Evolutionary conservation across 768 basidiomycete species (phyloP).

Genomic region (Serendipita sp.): DNA sequence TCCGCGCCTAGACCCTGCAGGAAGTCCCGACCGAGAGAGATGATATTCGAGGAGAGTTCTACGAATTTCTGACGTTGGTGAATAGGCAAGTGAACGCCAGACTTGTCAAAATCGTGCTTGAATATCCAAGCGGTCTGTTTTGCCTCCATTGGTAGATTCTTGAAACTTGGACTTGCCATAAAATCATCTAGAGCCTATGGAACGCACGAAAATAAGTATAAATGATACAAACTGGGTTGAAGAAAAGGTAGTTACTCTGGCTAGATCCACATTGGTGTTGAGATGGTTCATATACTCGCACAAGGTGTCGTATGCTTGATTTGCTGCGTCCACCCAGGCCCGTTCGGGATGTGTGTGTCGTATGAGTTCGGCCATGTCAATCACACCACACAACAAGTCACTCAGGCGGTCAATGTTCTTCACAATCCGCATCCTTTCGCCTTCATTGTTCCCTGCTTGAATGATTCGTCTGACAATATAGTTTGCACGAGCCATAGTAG

Average conservation of each 20-base stretch:
- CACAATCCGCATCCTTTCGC: conserved; percentile 69
- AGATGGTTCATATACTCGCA: conserved; percentile 97
- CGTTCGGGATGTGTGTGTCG: conserved; percentile 85
- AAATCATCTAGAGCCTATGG: conserved; percentile 52
- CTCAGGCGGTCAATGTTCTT: conserved; percentile 95
- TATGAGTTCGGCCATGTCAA: conserved; percentile 87
- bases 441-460: conserved; percentile 48
- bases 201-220: neutral
- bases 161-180: conserved; percentile 46
- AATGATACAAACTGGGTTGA: conserved; percentile 6
- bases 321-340: conserved; percentile 67
- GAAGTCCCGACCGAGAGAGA: conserved; percentile 76
- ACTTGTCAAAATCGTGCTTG: conserved; percentile 94
- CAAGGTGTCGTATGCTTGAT: conserved; percentile 74
- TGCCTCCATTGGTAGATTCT: conserved; percentile 56
- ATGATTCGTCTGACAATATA: conserved; percentile 73
- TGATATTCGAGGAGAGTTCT: conserved; percentile 73
- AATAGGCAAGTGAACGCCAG: conserved; percentile 77
- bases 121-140: conserved; percentile 81
- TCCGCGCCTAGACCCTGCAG: conserved; percentile 43
- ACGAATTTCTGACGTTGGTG: conserved; percentile 69
- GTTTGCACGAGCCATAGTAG: conserved; percentile 65
- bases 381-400: conserved; percentile 88
- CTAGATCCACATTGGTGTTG: conserved; percentile 84
- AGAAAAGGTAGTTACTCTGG: conserved; percentile 42